phyloP scores from a whole-genome alignment of 169 alveolate genomes.

The Sarcocystis neurona region DNA sequence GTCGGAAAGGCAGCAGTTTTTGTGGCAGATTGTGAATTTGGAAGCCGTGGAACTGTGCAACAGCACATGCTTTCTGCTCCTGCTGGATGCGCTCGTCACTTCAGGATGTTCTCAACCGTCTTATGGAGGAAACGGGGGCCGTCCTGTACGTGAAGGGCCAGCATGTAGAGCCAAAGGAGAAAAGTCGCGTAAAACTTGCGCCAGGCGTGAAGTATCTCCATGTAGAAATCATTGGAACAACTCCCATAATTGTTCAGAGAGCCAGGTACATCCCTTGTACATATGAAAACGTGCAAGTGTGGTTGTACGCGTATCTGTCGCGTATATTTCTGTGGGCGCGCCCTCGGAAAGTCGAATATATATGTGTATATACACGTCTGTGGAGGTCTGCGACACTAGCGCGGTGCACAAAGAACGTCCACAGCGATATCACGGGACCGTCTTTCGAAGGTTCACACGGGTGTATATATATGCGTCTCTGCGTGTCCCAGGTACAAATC shows the following conservation, averaged over 20 bases:
- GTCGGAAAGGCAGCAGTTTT: no score
- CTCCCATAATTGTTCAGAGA: slow-evolving; percentile 80
- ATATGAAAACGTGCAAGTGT: background rate
- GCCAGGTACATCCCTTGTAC: slow-evolving; percentile 73
- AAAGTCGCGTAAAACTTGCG: slow-evolving; percentile 66
- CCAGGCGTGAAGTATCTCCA: slow-evolving; percentile 78
- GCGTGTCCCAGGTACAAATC: no score
- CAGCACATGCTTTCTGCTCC: background rate
- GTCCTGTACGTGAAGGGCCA: slow-evolving; percentile 84
- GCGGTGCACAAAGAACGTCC: no score
- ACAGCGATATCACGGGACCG: no score
- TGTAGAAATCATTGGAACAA: slow-evolving; percentile 83
- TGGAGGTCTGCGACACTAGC: no score
- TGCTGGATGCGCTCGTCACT: background rate
- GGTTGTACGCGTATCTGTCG: background rate
- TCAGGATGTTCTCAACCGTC: slow-evolving; percentile 78
- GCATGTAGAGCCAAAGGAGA: slow-evolving; percentile 75
- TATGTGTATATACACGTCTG: no score
- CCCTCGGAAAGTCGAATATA: no score
- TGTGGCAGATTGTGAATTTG: no score
- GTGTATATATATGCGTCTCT: no score
- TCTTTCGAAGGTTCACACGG: no score
- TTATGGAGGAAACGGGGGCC: slow-evolving; percentile 82
- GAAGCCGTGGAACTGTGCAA: no score
- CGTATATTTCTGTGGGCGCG: background rate